Base-by-base conservation (phyloP, 73 alveolate species). In the Symbiodinium pilosum region DNA sequence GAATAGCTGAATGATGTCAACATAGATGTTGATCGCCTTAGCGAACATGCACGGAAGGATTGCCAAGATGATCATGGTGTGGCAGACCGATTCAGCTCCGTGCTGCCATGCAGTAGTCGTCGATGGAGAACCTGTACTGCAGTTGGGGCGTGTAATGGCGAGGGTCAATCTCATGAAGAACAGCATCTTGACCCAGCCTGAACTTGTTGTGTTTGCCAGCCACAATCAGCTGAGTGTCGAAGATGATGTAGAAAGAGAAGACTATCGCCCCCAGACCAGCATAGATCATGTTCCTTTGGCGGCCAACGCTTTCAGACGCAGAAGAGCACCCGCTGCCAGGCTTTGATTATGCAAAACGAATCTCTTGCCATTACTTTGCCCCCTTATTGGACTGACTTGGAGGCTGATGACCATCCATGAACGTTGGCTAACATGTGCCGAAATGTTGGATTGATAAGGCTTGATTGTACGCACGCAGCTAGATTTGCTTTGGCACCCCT, bases 151-250 rank as follows among this genome's bases (percentile, higher is more conserved):
- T n/a, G n/a, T n/a, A n/a, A n/a, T n/a, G n/a, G n/a, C n/a, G n/a
- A n/a, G n/a, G 59, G 14, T 14, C 59, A 47, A 47, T 6, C 6
- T 47, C 59, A 47, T 14, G 21, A 47, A 47, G 59, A 47, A 6
- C 59, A 47, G 21, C 6, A 47, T 6, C 59, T 47, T 14, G 21
- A 47, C 26, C 51, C 56, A 0, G 88, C 97, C 97, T 91, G 86
- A 24, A 43, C 77, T 91, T 91, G 97, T 84, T 91, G 97, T 91
- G 93, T 98, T 99, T 99, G 42, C 99, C 99, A n/a, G 99, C 99
- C 94, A 99, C 39, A 77, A 99, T 99, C 95, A 99, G 85, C 99
- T 99, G 99, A 36, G 99, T 99, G 98, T 99, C 99, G 96, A 99
- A 99, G 77, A 99, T 92, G 87, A 99, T 92, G 99, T 99, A 99